A percentile compares a stretch with the other conserved stretches of the same genome.
These are phyloP conservation scores for Spathaspora passalidarum DNA, from an alignment of 805 yeast genomes.

Conservation along the genomic window DNA sequence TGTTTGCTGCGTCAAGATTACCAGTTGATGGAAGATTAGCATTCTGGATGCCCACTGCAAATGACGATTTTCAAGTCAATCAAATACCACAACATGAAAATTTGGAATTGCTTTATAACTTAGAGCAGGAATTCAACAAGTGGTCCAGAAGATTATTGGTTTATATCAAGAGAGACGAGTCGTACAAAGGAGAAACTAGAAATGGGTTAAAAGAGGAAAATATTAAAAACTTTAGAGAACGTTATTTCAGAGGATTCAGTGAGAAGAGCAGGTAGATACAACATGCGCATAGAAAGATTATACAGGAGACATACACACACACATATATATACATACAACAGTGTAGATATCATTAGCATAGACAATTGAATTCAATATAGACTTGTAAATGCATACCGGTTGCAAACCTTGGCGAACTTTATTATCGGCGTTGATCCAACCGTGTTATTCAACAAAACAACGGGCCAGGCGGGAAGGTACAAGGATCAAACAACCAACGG, in stretches of 20 bases:
- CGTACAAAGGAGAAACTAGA: conserved; percentile 47
- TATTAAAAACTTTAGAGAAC: conserved; percentile 62
- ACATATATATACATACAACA: background rate
- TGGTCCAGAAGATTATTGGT: conserved; percentile 90
- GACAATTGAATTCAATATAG: background rate
- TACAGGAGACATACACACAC: too few relatives aligned
- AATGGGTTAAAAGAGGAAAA: conserved; percentile 44
- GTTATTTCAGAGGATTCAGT: conserved; percentile 70
- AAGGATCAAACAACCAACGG: too few relatives aligned
- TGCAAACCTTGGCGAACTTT: too few relatives aligned
- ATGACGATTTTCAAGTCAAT: conserved; percentile 70
- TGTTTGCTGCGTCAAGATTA: conserved; percentile 68
- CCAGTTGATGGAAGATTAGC: conserved; percentile 78
- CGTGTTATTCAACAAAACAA: too few relatives aligned
- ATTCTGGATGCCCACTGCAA: conserved; percentile 98
- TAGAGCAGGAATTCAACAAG: conserved; percentile 86
- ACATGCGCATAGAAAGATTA: too few relatives aligned
- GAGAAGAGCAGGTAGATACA: conserved; percentile 24
- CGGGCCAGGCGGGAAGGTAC: too few relatives aligned
- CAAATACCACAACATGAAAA: conserved; percentile 76
- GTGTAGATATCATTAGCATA: background rate
- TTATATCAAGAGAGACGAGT: conserved; percentile 60
- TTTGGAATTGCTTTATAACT: conserved; percentile 64
- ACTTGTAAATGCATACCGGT: too few relatives aligned
- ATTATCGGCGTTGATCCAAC: too few relatives aligned